Evolutionary conservation across 2,329 filamentous ascomycete genomes (phyloP), one percentile per base, ranked within the genome.

Genomic region (Epichloe coenophiala): DNA sequence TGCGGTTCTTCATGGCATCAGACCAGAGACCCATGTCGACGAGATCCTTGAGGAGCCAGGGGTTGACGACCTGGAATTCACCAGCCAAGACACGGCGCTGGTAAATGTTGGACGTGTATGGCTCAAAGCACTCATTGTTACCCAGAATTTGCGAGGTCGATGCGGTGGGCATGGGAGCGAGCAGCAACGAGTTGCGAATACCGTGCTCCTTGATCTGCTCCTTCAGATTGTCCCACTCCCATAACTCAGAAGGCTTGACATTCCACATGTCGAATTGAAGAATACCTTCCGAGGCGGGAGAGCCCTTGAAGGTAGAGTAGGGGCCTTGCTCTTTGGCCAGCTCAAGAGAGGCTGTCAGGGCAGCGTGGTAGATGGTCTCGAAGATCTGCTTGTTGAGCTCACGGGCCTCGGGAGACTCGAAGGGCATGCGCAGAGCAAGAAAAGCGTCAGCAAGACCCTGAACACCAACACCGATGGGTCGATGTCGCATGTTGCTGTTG

Each of bases 1-100:
- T 98, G 61, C 93, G 89, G 77, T 98, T 98, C 84, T 98, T 98
- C 93, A 98, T 98, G 74, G 89, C 88, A 71, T 98, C 91, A 46
- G 91, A 96, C 93, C 93, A 98, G 43, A 98, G 78, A 54, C 93
- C 93, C 74, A 96, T 87, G 64, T 98, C 93, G 59, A 98, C 93
- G 33, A 98, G 82, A 63, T 98, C 93, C 77, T 95, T 96, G 54
- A 98, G 81, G 56, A 98, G 73, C 93, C 93, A 98, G 48, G 93
- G 93, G 76, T 98, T 98, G 68, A 98, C 93, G 50, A 98, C 88
- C 73, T 98, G 93, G 81, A 98, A 98, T 70, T 98, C 93, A 61
- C 93, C 93, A 59, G 93, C 93, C 61, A 98, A 77, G 51, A 98
- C 93, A 77, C 93, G 91, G 57, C 93, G 91, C 60, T 91, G 95